These are phyloP conservation scores for Colletotrichum brevisporum DNA, from an alignment of 2,329 filamentous ascomycete species.

Conservation along the genomic window DNA sequence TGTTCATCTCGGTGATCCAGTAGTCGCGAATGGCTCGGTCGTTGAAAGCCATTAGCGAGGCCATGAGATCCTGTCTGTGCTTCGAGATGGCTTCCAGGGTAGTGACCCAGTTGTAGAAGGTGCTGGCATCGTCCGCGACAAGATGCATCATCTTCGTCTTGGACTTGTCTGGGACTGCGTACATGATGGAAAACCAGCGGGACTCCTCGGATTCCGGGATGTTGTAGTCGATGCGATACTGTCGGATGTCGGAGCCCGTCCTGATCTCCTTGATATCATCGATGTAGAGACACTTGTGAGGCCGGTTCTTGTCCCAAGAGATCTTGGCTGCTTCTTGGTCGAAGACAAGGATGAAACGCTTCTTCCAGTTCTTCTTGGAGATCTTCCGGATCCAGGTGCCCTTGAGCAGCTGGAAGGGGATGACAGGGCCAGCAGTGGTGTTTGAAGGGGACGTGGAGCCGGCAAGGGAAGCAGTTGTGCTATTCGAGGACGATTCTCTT, in stretches of 20 bases:
- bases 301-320: slow-evolving; percentile 84
- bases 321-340: slow-evolving; percentile 90
- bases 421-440: slow-evolving; percentile 75
- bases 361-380: slow-evolving; percentile 83
- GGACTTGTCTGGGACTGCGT: slow-evolving; percentile 81
- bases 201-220: slow-evolving; percentile 76
- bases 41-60: slow-evolving; percentile 87
- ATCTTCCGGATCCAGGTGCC: slow-evolving; percentile 87
- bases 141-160: slow-evolving; percentile 92
- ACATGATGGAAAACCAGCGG: slow-evolving; percentile 92
- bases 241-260: slow-evolving; percentile 84
- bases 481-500: slow-evolving; percentile 64
- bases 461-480: slow-evolving; percentile 62
- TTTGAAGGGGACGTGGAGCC: slow-evolving; percentile 55
- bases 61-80: slow-evolving; percentile 91
- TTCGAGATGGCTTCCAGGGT: slow-evolving; percentile 88
- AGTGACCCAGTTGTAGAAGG: slow-evolving; percentile 84
- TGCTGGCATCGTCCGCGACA: slow-evolving; percentile 80
- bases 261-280: slow-evolving; percentile 96
- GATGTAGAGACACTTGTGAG: slow-evolving; percentile 89
- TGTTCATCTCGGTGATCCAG: slow-evolving; percentile 88
- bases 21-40: slow-evolving; percentile 86
- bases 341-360: slow-evolving; percentile 79
- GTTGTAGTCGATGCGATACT: slow-evolving; percentile 88
- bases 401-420: slow-evolving; percentile 82